Conservation (phyloP, 495 filamentous ascomycete genomes). For the Sphaerosporella brunnea region DNA sequence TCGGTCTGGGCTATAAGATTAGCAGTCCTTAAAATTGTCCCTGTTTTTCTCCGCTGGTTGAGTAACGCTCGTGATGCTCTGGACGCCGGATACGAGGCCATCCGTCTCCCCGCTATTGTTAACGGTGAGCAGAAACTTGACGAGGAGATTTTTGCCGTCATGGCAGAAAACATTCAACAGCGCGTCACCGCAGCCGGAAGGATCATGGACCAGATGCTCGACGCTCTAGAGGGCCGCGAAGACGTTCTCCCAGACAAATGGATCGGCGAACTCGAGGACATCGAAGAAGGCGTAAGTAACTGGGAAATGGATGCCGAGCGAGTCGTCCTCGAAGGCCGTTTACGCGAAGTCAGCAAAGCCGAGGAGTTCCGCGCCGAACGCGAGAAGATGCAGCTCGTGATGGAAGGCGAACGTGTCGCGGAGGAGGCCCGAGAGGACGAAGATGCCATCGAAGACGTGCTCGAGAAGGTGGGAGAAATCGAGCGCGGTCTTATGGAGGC, state of each 20-base stretch:
- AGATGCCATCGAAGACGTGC: slow-evolving; percentile 17
- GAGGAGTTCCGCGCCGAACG: slow-evolving; percentile 17
- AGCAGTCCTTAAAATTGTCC: slow-evolving; percentile 50
- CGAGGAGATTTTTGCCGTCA: slow-evolving; percentile 40
- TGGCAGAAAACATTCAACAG: slow-evolving; percentile 43
- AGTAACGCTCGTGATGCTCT: slow-evolving; percentile 15
- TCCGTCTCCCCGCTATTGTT: slow-evolving; percentile 14
- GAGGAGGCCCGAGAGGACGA: slow-evolving; percentile 18
- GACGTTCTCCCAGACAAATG: slow-evolving; percentile 74
- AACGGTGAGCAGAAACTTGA: slow-evolving; percentile 23
- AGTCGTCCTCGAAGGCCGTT: slow-evolving; percentile 22
- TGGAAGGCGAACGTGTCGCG: slow-evolving; percentile 16
- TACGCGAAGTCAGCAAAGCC: slow-evolving; percentile 9
- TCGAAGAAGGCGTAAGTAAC: slow-evolving; percentile 62
- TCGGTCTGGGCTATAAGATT: slow-evolving; percentile 62
- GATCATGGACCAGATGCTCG: slow-evolving; percentile 64
- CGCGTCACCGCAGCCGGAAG: slow-evolving; percentile 54
- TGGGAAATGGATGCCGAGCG: slow-evolving; percentile 40
- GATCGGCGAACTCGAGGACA: slow-evolving; percentile 64
- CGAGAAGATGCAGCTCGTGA: slow-evolving; percentile 17
- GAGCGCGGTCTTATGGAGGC: slow-evolving; percentile 18
- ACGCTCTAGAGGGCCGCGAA: slow-evolving; percentile 59
- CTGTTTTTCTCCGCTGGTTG: slow-evolving; percentile 48
- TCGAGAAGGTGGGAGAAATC: slow-evolving; percentile 21
- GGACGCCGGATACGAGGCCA: slow-evolving; percentile 15